Evolutionary conservation across 176 grass and related monocot genomes (phyloP).

Genomic region (Musa beccarii): DNA sequence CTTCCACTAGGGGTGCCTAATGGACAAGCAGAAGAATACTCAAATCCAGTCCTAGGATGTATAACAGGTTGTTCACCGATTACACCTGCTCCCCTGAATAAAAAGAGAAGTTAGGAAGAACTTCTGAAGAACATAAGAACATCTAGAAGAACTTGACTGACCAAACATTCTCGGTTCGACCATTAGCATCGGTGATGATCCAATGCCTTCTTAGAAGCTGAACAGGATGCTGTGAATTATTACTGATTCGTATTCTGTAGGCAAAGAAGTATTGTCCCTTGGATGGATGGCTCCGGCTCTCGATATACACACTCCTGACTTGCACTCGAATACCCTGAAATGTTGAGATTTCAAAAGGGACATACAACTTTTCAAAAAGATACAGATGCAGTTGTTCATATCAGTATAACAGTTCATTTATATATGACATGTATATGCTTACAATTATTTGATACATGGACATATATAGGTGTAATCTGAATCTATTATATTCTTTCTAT

Average conservation of each 20-base stretch:
- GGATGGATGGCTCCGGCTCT: constrained; percentile 58
- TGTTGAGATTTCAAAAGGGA: too few relatives aligned
- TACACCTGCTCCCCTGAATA: constrained; percentile 56
- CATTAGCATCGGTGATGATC: constrained; percentile 77
- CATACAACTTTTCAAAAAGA: not conserved
- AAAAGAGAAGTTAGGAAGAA: constrained; percentile 1
- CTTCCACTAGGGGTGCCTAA: constrained; percentile 62
- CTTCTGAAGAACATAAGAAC: not conserved
- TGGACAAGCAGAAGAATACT: constrained; percentile 72
- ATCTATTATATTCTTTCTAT: too few relatives aligned
- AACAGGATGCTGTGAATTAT: constrained; percentile 60
- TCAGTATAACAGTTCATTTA: too few relatives aligned
- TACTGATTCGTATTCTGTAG: constrained; percentile 78
- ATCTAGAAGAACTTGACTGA: constrained; percentile 20
- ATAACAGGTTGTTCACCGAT: constrained; percentile 75
- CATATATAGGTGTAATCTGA: too few relatives aligned
- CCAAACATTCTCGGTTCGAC: constrained; percentile 68
- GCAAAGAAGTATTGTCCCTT: constrained; percentile 86
- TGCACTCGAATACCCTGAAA: constrained; percentile 76
- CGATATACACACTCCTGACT: constrained; percentile 84
- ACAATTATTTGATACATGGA: too few relatives aligned
- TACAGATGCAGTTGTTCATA: not conserved
- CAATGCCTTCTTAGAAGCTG: constrained; percentile 72
- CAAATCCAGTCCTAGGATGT: constrained; percentile 55
- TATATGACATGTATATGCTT: too few relatives aligned